These are phyloP conservation scores for Tanozyma kutaoensis DNA, from an alignment of 805 yeast species.

Conservation along the genomic window DNA sequence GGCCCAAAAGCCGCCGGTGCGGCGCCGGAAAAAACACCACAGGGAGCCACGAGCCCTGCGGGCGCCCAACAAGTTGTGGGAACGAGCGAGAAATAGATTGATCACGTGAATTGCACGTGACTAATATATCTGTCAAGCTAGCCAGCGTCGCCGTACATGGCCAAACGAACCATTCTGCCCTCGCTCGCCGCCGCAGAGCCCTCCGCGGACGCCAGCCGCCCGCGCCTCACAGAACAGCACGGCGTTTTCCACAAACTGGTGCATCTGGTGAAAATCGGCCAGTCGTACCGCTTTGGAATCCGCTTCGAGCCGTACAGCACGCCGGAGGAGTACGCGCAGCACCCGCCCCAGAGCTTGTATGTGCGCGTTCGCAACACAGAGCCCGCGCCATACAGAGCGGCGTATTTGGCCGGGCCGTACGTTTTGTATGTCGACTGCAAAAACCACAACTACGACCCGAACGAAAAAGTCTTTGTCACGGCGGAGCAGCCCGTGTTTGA, in stretches of 20 bases:
- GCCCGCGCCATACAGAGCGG: constrained; percentile 61
- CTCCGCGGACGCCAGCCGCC: no score
- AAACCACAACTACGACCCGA: constrained; percentile 48
- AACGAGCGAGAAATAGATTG: no score
- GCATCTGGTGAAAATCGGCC: constrained; percentile 7
- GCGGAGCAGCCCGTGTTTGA: constrained; percentile 71
- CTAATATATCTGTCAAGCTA: no score
- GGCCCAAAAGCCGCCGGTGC: no score
- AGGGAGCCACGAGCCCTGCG: no score
- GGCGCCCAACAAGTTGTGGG: no score
- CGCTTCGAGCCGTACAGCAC: constrained; percentile 5
- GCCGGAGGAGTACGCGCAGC: constrained; percentile 5
- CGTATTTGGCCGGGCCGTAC: constrained; percentile 83
- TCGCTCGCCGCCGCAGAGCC: no score
- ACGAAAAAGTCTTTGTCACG: constrained; percentile 42
- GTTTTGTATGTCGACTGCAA: constrained; percentile 72
- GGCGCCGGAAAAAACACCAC: no score
- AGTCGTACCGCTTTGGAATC: constrained; percentile 5
- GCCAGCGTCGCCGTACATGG: no score
- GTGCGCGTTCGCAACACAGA: constrained; percentile 61
- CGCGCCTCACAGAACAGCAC: no score
- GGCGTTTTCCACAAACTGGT: constrained; percentile 5
- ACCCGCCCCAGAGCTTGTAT: constrained; percentile 22
- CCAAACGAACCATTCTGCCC: no score
- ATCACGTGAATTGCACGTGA: no score